phyloP scores from a whole-genome alignment of 2,329 filamentous ascomycete species.

The Xylaria multiplex region DNA sequence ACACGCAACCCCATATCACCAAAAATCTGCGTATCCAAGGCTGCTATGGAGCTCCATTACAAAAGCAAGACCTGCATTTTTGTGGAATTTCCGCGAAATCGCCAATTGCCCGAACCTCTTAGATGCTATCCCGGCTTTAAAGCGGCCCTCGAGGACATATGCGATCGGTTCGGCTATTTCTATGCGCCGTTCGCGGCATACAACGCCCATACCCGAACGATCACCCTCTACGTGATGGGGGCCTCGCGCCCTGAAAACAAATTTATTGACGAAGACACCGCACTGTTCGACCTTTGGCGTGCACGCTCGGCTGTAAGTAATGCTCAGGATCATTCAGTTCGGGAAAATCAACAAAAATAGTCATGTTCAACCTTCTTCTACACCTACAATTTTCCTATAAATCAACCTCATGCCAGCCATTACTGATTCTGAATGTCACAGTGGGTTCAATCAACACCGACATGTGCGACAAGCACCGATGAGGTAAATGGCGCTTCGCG shows the following conservation, averaged over 20 bases:
- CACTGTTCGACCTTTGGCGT: conserved; percentile 36
- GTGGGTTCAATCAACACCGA: conserved; percentile 22
- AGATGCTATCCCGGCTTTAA: conserved; percentile 38
- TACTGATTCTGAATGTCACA: conserved; percentile 15
- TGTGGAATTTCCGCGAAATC: conserved; percentile 12
- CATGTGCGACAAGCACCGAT: not conserved
- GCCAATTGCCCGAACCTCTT: conserved; percentile 29
- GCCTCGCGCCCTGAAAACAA: conserved; percentile 18
- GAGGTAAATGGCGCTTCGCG: not conserved
- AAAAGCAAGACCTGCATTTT: conserved; percentile 24
- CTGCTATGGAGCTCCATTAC: conserved; percentile 12
- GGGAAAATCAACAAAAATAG: no score
- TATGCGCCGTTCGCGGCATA: conserved; percentile 42
- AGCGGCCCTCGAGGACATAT: conserved; percentile 39
- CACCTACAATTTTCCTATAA: not conserved
- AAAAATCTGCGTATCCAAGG: conserved; percentile 22
- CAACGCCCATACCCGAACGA: conserved; percentile 22
- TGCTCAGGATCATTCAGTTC: not conserved
- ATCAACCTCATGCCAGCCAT: not conserved
- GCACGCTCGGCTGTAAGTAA: conserved; percentile 37
- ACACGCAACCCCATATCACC: conserved; percentile 33
- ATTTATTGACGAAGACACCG: conserved; percentile 27
- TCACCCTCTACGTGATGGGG: conserved; percentile 36
- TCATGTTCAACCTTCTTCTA: not conserved
- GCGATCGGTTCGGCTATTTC: conserved; percentile 35